These are phyloP conservation scores for Danielia reshetovae DNA, from an alignment of 805 yeast genomes.

Conservation along the genomic window DNA sequence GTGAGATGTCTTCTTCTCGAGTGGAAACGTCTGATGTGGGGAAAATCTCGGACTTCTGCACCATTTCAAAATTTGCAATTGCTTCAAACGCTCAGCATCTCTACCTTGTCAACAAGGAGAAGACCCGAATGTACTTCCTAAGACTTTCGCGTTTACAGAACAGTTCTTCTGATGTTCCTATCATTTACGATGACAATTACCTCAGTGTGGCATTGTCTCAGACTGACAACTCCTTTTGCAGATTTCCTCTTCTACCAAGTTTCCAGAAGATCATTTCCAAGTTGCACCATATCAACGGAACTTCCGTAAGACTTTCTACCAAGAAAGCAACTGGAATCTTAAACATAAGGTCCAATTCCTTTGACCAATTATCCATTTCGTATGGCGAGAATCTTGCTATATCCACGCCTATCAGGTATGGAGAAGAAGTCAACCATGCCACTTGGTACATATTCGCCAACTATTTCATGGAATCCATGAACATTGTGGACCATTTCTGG, in stretches of 20 bases:
- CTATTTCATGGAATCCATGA: slow-evolving; percentile 28
- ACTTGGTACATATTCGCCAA: slow-evolving; percentile 39
- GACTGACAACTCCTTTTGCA: slow-evolving; percentile 15
- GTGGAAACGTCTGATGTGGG: neutral
- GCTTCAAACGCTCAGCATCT: slow-evolving; percentile 23
- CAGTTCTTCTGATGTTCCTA: slow-evolving; percentile 9
- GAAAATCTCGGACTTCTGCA: slow-evolving; percentile 19
- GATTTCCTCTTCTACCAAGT: slow-evolving; percentile 29
- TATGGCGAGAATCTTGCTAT: slow-evolving; percentile 12
- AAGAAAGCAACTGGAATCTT: slow-evolving; percentile 21
- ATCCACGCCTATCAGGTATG: slow-evolving; percentile 12
- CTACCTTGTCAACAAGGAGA: slow-evolving; percentile 14
- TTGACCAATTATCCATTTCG: slow-evolving; percentile 11
- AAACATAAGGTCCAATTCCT: slow-evolving; percentile 8
- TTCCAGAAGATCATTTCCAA: slow-evolving; percentile 25
- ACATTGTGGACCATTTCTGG: slow-evolving; percentile 35
- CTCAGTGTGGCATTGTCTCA: slow-evolving; percentile 16
- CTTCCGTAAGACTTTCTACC: slow-evolving; percentile 6
- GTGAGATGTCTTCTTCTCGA: slow-evolving; percentile 14
- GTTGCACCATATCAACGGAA: slow-evolving; percentile 21
- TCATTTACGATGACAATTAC: slow-evolving; percentile 25
- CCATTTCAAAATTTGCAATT: slow-evolving; percentile 21
- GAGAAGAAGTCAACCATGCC: slow-evolving; percentile 25
- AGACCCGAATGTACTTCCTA: slow-evolving; percentile 19
- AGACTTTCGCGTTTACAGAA: slow-evolving; percentile 15